These are phyloP conservation scores for Ascochyta koolunga DNA, from an alignment of 2,329 filamentous ascomycete genomes.

Conservation along the genomic window DNA sequence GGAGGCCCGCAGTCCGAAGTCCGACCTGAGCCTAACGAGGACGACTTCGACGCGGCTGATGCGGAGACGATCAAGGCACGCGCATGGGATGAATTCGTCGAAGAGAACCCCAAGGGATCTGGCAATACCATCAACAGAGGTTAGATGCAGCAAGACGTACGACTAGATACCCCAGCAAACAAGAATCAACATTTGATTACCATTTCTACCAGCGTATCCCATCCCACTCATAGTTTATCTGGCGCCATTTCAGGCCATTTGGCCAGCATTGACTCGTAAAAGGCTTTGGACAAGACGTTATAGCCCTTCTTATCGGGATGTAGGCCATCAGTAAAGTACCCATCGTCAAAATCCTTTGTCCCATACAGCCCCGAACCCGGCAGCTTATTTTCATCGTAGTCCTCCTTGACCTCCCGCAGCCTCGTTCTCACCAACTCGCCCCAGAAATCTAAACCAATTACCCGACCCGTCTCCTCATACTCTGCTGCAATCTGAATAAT, in stretches of 20 bases:
- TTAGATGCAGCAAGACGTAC: slow-evolving; percentile 29
- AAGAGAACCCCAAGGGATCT: slow-evolving; percentile 83
- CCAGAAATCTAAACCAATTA: slow-evolving; percentile 47
- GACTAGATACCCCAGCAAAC: slow-evolving; percentile 21
- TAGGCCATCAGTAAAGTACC: slow-evolving; percentile 49
- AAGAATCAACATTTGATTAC: neutral
- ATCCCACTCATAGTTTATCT: slow-evolving; percentile 18
- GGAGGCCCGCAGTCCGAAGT: slow-evolving; percentile 77
- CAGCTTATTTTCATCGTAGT: slow-evolving; percentile 38
- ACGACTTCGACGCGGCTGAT: slow-evolving; percentile 86
- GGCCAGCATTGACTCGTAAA: slow-evolving; percentile 28
- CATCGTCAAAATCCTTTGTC: slow-evolving; percentile 38
- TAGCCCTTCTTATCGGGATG: slow-evolving; percentile 45
- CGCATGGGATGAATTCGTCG: slow-evolving; percentile 92
- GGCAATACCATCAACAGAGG: slow-evolving; percentile 86
- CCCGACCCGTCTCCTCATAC: slow-evolving; percentile 41
- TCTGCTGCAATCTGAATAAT: slow-evolving; percentile 45
- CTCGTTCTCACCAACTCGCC: slow-evolving; percentile 32
- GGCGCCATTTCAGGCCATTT: slow-evolving; percentile 44
- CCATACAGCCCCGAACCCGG: slow-evolving; percentile 46
- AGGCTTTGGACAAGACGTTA: slow-evolving; percentile 29
- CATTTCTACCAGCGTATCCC: too few species aligned
- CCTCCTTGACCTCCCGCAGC: slow-evolving; percentile 29
- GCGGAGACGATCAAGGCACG: slow-evolving; percentile 91
- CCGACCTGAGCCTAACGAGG: slow-evolving; percentile 80